Percentiles rank a stretch among this genome's conserved stretches.
Evolutionary conservation across 2,329 filamentous ascomycete genomes (phyloP).

Genomic region (Ophiostoma sp.): DNA sequence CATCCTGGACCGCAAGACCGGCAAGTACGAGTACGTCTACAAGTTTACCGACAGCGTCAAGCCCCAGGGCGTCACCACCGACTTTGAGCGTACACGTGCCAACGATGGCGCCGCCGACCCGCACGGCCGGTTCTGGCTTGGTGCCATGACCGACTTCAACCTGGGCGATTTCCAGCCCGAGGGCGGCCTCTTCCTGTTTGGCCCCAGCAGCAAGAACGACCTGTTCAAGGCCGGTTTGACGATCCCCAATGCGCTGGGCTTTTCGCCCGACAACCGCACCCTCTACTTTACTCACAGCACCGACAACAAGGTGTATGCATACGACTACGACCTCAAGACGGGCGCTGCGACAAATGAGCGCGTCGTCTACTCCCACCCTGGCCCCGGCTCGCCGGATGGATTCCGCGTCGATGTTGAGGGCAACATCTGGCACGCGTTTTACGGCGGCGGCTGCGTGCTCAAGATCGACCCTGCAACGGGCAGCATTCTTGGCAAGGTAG

Average conservation of each 20-base stretch:
- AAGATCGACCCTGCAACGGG: conserved; percentile 62
- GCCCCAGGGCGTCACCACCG: conserved; percentile 23
- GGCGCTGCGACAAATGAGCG: conserved; percentile 63
- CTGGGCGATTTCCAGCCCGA: conserved; percentile 54
- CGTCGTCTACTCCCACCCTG: conserved; percentile 65
- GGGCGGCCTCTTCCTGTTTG: conserved; percentile 32
- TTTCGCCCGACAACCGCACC: conserved; percentile 65
- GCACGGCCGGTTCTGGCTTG: conserved; percentile 76
- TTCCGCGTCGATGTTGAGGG: conserved; percentile 78
- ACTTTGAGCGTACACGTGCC: conserved; percentile 54
- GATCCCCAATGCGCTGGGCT: conserved; percentile 81
- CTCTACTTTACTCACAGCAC: conserved; percentile 83
- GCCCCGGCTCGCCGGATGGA: conserved; percentile 68
- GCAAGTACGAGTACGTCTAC: conserved; percentile 49
- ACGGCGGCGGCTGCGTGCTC: conserved; percentile 69
- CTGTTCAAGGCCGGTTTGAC: conserved; percentile 47
- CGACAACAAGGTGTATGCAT: conserved; percentile 62
- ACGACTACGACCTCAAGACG: conserved; percentile 63
- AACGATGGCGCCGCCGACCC: conserved; percentile 83
- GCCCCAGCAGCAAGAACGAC: background rate
- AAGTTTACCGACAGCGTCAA: conserved; percentile 39
- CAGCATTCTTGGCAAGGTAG: conserved; percentile 66
- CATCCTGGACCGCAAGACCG: conserved; percentile 61
- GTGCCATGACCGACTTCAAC: conserved; percentile 73
- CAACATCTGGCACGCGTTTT: conserved; percentile 85